Conservation (phyloP, 2,329 filamentous ascomycete species). For the Coniosporium tulheliwenetii region DNA sequence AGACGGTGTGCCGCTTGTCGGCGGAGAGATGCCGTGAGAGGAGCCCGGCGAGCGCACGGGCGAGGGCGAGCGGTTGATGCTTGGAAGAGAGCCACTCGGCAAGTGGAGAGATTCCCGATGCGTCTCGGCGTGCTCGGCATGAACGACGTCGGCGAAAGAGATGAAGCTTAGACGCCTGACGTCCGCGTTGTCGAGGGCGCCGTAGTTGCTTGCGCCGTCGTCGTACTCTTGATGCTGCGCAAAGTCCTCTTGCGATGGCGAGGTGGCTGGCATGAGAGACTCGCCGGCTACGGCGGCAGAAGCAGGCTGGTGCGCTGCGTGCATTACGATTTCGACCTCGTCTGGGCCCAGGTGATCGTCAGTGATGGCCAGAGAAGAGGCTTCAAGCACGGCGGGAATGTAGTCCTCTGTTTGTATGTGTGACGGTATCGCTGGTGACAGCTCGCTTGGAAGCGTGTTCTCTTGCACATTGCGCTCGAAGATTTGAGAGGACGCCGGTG, state of each 20-base stretch:
- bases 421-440: constrained; percentile 73
- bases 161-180: constrained; percentile 83
- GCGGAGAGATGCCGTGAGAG: constrained; percentile 55
- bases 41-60: constrained; percentile 67
- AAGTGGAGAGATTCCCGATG: constrained; percentile 51
- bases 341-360: constrained; percentile 74
- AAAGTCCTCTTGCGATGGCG: not conserved
- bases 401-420: constrained; percentile 92
- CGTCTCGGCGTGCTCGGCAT: constrained; percentile 58
- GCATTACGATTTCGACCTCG: constrained; percentile 82
- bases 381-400: constrained; percentile 82
- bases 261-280: not conserved
- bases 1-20: constrained; percentile 60
- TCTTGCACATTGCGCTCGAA: constrained; percentile 95
- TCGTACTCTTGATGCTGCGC: constrained; percentile 18
- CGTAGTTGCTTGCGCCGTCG: constrained; percentile 60
- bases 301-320: constrained; percentile 68
- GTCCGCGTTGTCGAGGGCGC: constrained; percentile 60
- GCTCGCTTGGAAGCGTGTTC: constrained; percentile 46
- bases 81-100: constrained; percentile 46
- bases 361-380: constrained; percentile 82
- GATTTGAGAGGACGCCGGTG: constrained; percentile 61
- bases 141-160: constrained; percentile 90
- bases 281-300: constrained; percentile 39
- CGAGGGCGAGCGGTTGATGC: constrained; percentile 55